A percentile compares a stretch with the other conserved stretches of the same genome.
Conservation (phyloP, 495 filamentous ascomycete genomes). For the Neurospora sp. region DNA sequence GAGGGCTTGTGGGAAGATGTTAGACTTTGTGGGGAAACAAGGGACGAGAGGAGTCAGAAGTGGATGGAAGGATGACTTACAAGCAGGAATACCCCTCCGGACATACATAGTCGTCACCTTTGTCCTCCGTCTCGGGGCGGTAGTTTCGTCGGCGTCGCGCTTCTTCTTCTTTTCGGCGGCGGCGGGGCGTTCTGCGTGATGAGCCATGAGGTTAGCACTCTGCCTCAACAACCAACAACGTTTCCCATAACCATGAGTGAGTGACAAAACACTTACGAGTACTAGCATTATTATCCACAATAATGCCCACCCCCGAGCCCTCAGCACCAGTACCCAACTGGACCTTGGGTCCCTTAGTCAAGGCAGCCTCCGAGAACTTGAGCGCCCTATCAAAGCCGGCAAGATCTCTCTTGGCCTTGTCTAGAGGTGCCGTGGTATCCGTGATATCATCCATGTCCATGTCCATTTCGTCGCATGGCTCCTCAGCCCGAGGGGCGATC, state of each 20-base stretch:
- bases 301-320: slow-evolving; percentile 40
- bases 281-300: slow-evolving; percentile 31
- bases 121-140: slow-evolving; percentile 24
- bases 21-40: background rate
- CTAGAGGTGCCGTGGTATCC: slow-evolving; percentile 1
- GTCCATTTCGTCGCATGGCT: background rate
- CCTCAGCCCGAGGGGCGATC: slow-evolving; percentile 30
- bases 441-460: background rate
- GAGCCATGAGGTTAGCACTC: too few relatives aligned
- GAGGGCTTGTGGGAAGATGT: slow-evolving; percentile 20
- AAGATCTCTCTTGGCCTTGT: slow-evolving; percentile 30
- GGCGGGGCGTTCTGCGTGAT: too few relatives aligned
- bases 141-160: slow-evolving; percentile 18
- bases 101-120: slow-evolving; percentile 43
- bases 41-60: too few relatives aligned
- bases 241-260: too few relatives aligned
- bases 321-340: slow-evolving; percentile 38
- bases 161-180: slow-evolving; percentile 8
- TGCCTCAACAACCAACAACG: too few relatives aligned
- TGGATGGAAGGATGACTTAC: slow-evolving; percentile 17
- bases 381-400: slow-evolving; percentile 40
- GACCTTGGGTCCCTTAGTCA: slow-evolving; percentile 36
- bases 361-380: slow-evolving; percentile 34
- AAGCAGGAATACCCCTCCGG: slow-evolving; percentile 32
- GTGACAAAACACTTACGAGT: slow-evolving; percentile 8